Base-by-base conservation (phyloP, 129 eudicot genomes). In the Centella asiatica region DNA sequence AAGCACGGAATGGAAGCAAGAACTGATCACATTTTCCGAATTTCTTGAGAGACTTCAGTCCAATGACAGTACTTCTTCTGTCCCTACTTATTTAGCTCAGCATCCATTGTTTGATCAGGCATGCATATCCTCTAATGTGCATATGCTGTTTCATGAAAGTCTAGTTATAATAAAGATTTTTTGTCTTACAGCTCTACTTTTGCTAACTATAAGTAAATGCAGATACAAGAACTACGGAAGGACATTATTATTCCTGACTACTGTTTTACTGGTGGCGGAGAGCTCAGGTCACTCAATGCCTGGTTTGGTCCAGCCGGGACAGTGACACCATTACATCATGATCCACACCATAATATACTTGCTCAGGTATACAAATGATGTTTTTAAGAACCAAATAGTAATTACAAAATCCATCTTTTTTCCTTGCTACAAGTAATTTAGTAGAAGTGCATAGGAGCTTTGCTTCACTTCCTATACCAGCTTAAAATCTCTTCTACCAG, bases 271-370 rank as follows among this genome's bases (percentile, higher is more conserved):
- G 99, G 96, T 58, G 96, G 89, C 32, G 95, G 96, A 28, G 99
- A 93, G 74, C 76, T 93, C 69, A 84, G 89, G 73, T 74, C 99
- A 13, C 62, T 93, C 25, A 88, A 93, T 70, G 95, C 96, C 57
- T 93, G 99, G 99, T 87, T 93, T 71, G 99, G 99, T 74, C 99
- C 99, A 49, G 81, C 99, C 65, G 96, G 95, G 57, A 93, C 99
- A 2, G 96, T 93, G 48, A 93, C 99, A 27, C 99, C 99, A 1
- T 83, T 93, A 80, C 99, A 93, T 77, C 96, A 93, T 75, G 99
- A 93, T 76, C 99, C 99, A 31, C 95, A 93, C 73, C 99, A 87
- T 69, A 92, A 92, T 72, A 87, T 92, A 67, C 87, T 93, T 74
- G 95, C 96, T 67, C 99, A 87, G 95, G 96, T 93, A 40, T 58